Evolutionary conservation across 768 basidiomycete species (phyloP).

Genomic region (Mycena latifolia): DNA sequence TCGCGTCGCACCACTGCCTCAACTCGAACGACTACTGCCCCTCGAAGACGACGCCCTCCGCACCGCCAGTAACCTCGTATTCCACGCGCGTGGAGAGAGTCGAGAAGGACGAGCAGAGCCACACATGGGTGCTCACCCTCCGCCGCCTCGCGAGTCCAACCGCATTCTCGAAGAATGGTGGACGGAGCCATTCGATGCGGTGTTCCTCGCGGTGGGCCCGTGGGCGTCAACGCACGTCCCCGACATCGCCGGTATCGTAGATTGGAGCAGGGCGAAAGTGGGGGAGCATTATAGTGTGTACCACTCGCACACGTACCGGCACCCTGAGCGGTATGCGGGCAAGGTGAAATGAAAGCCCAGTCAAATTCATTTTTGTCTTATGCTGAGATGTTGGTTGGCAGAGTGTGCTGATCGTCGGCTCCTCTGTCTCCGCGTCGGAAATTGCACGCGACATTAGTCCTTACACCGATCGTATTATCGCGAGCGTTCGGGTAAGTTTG

Average conservation of each 20-base stretch:
- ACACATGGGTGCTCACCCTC: constrained; percentile 27
- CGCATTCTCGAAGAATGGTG: constrained; percentile 24
- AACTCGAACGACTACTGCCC: constrained; percentile 2
- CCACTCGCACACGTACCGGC: constrained; percentile 26
- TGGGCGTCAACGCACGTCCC: constrained; percentile 21
- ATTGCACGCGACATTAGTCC: constrained; percentile 39
- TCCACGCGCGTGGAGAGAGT: constrained; percentile 27
- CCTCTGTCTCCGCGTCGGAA: constrained; percentile 35
- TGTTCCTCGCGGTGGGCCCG: constrained; percentile 17
- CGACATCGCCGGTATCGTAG: constrained; percentile 25
- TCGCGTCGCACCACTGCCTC: too few relatives aligned
- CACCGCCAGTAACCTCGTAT: background rate
- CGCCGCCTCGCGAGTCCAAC: constrained; percentile 20
- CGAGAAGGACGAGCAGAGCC: constrained; percentile 10
- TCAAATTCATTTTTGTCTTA: background rate
- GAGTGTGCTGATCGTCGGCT: constrained; percentile 37
- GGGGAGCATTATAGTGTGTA: constrained; percentile 14
- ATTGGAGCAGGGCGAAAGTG: constrained; percentile 30
- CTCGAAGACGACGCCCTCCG: background rate
- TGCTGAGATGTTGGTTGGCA: background rate
- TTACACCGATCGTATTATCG: constrained; percentile 29
- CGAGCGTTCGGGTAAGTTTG: constrained; percentile 33
- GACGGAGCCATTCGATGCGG: constrained; percentile 27
- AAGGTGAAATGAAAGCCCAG: constrained; percentile 30
- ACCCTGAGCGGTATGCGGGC: constrained; percentile 23